phyloP scores from a whole-genome alignment of 352 stramenopile species.

The Globisporangium apiculatum region DNA sequence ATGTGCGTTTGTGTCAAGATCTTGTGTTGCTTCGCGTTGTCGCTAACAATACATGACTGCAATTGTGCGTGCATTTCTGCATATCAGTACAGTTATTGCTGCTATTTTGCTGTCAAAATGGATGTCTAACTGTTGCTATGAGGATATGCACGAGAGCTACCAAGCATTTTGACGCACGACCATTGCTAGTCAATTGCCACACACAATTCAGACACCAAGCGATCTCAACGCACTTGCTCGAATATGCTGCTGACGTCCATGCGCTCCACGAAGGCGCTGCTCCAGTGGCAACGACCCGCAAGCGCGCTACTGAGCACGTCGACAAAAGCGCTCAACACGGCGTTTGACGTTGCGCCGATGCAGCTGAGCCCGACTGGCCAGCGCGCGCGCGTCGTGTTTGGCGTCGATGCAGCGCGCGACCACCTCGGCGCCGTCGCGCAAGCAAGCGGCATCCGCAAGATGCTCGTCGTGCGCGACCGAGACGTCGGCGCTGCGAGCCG shows the following conservation, averaged over 20 bases:
- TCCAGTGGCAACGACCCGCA: conserved; percentile 2
- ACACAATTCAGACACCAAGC: no score
- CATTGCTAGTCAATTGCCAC: no score
- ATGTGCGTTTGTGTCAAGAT: no score
- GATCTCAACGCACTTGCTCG: no score
- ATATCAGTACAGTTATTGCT: no score
- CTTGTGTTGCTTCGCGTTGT: no score
- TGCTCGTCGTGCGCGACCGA: conserved; percentile 64
- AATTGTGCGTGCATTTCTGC: no score
- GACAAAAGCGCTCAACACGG: conserved; percentile 20
- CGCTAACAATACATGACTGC: no score
- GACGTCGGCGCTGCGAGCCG: conserved; percentile 42
- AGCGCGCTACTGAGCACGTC: background rate
- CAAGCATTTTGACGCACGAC: no score
- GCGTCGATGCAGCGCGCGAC: conserved; percentile 31
- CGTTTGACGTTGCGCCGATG: conserved; percentile 29
- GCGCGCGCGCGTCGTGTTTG: conserved; percentile 38
- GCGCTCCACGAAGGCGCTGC: conserved; percentile 11
- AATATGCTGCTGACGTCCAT: background rate
- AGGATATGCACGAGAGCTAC: no score
- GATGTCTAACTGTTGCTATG: no score
- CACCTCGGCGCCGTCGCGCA: conserved; percentile 33
- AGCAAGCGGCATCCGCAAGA: conserved; percentile 42
- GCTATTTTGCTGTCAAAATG: no score
- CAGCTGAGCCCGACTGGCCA: conserved; percentile 38